Percentiles rank a stretch among this genome's conserved stretches.
Conservation (phyloP, 2,329 filamentous ascomycete species). For the Claviceps humidiphila region DNA sequence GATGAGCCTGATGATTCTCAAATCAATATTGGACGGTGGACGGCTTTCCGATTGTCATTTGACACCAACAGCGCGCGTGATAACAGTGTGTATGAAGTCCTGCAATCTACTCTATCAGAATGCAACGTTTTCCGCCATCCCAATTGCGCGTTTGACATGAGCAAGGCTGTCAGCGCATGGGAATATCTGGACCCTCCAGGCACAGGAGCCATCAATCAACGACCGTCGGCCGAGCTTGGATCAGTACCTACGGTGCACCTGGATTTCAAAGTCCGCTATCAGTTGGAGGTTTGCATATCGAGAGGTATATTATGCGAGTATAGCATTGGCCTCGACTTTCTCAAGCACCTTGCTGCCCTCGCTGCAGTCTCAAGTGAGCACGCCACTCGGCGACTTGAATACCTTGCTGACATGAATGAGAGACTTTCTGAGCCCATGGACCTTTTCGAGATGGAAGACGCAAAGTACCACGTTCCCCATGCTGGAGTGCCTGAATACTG, state of each 20-base stretch:
- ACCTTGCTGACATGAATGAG: slow-evolving; percentile 51
- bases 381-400: slow-evolving; percentile 59
- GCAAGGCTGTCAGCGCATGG: slow-evolving; percentile 16
- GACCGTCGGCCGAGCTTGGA: slow-evolving; percentile 17
- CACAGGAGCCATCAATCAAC: slow-evolving; percentile 9
- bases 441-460: slow-evolving; percentile 48
- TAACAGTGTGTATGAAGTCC: slow-evolving; percentile 10
- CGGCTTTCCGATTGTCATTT: slow-evolving; percentile 33
- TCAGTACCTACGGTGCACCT: slow-evolving; percentile 24
- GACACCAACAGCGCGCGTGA: slow-evolving; percentile 6
- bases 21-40: slow-evolving; percentile 45
- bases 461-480: slow-evolving; percentile 31
- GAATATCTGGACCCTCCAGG: slow-evolving; percentile 16
- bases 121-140: slow-evolving; percentile 52
- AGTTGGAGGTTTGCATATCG: slow-evolving; percentile 88
- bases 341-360: slow-evolving; percentile 49
- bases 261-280: slow-evolving; percentile 67
- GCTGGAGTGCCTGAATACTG: slow-evolving; percentile 57
- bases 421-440: slow-evolving; percentile 56
- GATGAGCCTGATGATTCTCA: slow-evolving; percentile 21
- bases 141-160: slow-evolving; percentile 27
- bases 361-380: slow-evolving; percentile 27
- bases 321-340: slow-evolving; percentile 54
- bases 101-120: slow-evolving; percentile 48
- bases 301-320: slow-evolving; percentile 64